Base-by-base conservation (phyloP, 192 early-diverging fungal genomes). In the Geosiphon pyriformis region DNA sequence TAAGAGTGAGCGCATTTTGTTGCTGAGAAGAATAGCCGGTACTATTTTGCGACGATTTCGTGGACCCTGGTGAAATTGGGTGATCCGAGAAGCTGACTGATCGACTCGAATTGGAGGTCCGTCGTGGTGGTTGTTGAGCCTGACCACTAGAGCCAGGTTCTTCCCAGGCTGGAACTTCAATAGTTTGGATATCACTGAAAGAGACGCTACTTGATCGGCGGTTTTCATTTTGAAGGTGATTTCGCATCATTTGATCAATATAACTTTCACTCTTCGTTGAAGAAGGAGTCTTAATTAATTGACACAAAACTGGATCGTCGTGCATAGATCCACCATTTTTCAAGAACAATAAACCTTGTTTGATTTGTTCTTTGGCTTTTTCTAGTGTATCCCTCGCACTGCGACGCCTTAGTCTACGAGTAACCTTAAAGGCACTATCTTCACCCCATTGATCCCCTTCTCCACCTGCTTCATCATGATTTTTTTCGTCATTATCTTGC, bases 311-410 rank as follows among this genome's bases (percentile, higher is more conserved):
- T 35, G 54, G 70, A 61, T 67, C 67, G 48, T 56, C 65, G 33
- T 42, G 53, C n/a, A 57, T 23, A 2, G 65, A 57, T 6, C 72
- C 70, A 23, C 70, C 65, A 37, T 72, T 74, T 53, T 78, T 74
- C 35, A 78, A 67, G 26, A 78, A 31, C 26, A 74, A 48, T 27
- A 74, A 33, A 52, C 73, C 71, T 29, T 68, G 67, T 57, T 70
- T 72, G 12, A 78, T 73, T 34, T 78, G 73, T 33, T 78, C 76
- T 34, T 74, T 74, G 33, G 72, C 76, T 55, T 74, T 74, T 66
- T 78, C 76, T 3, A 73, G 2, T 1, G 51, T 69, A 46, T 72
- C 72, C 25, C 66, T 72, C 2, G 53, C 70, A 47, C 53, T 66
- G 29, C 76, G 53, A 53, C 76, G 76, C 33, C 76, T 68, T 55